Conservation (phyloP, 1,139 yeast genomes). For the Suhomyces guaymorum region DNA sequence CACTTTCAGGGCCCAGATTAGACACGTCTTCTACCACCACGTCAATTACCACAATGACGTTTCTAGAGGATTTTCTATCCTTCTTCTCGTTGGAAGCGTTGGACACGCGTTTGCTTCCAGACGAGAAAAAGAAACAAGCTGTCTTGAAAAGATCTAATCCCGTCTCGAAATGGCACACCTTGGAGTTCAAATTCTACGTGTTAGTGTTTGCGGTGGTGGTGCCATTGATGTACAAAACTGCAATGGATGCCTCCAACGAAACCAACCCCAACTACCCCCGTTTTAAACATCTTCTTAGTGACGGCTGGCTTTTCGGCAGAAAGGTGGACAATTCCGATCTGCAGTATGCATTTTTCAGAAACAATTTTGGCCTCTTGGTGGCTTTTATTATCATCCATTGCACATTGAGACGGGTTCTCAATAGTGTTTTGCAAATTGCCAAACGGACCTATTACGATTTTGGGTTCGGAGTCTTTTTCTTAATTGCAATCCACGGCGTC, state of each 20-base stretch:
- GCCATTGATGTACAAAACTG: constrained; percentile 81
- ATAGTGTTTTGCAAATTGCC: constrained; percentile 20
- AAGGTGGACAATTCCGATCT: constrained; percentile 87
- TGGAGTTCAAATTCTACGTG: constrained; percentile 70
- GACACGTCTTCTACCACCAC: no score
- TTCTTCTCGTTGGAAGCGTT: constrained; percentile 75
- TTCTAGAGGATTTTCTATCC: constrained; percentile 24
- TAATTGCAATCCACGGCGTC: constrained; percentile 80
- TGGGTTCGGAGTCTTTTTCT: constrained; percentile 65
- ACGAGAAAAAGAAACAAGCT: constrained; percentile 39
- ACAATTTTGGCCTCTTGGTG: constrained; percentile 65
- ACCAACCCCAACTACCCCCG: constrained; percentile 72
- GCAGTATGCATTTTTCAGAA: constrained; percentile 86
- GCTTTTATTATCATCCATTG: constrained; percentile 58
- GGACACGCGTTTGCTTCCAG: constrained; percentile 73
- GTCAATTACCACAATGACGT: no score
- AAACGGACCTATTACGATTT: constrained; percentile 64
- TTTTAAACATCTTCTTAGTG: constrained; percentile 59
- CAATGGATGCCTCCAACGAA: constrained; percentile 77
- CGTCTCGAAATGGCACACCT: constrained; percentile 68
- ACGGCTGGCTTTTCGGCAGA: constrained; percentile 78
- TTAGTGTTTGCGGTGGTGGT: constrained; percentile 65
- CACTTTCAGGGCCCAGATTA: no score
- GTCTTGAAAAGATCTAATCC: constrained; percentile 46
- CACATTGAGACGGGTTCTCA: constrained; percentile 41